Conservation (phyloP, 192 early-diverging fungal species). For the Thamnidium elegans region DNA sequence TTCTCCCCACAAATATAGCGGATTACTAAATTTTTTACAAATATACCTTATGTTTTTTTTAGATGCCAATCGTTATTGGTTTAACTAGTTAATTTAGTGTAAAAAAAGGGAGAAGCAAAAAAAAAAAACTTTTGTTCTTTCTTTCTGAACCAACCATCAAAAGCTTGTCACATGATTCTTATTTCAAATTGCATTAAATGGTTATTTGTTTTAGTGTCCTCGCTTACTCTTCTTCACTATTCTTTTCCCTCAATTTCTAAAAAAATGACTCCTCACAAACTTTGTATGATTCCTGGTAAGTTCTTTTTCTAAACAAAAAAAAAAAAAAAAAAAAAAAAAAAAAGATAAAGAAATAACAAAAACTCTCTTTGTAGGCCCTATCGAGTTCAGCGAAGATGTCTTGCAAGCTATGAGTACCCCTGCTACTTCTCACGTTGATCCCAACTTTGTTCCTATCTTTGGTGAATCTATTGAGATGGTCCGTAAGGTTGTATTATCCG, state of each 20-base stretch:
- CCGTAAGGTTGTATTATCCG: conserved; percentile 75
- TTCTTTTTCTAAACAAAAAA: neutral
- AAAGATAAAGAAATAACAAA: neutral
- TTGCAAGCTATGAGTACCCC: conserved; percentile 82
- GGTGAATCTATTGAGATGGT: conserved; percentile 84
- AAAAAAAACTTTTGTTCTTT: too few species aligned
- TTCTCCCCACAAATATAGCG: too few species aligned
- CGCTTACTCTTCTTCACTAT: too few species aligned
- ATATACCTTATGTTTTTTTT: too few species aligned
- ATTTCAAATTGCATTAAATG: too few species aligned
- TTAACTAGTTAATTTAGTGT: too few species aligned
- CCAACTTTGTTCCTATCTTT: conserved; percentile 83
- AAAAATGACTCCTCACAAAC: conserved; percentile 52
- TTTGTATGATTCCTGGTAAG: conserved; percentile 93
- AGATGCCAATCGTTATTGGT: too few species aligned
- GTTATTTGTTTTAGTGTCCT: too few species aligned
- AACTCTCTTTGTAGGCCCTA: conserved; percentile 66
- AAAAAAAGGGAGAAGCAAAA: too few species aligned
- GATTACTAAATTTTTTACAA: too few species aligned
- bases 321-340: neutral
- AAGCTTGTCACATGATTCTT: too few species aligned
- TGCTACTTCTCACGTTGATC: conserved; percentile 90
- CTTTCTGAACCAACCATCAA: too few species aligned
- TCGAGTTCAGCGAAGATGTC: conserved; percentile 91
- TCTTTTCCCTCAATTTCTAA: neutral